These are phyloP conservation scores for Euphorbia schlechtendalii DNA, from an alignment of 441 rosid genomes.

Conservation along the genomic window DNA sequence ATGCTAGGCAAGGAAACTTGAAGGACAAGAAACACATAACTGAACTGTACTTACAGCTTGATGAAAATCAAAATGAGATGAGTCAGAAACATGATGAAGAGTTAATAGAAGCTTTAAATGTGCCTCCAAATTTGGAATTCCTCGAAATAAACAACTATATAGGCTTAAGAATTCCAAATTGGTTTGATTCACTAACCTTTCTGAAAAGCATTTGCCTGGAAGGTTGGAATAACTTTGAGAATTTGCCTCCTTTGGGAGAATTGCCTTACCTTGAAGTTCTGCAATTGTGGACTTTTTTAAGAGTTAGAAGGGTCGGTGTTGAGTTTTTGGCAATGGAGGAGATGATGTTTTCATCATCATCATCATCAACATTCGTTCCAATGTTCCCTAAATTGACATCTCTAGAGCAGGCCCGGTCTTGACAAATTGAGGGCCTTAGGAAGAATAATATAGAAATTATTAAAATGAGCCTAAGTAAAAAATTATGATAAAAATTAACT, in stretches of 20 bases:
- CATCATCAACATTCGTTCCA: not conserved
- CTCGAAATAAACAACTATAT: not conserved
- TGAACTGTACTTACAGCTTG: not conserved
- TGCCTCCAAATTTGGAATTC: not conserved
- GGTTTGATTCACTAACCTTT: not conserved
- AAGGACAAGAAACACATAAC: not conserved
- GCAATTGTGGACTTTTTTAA: not conserved
- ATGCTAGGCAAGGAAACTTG: not conserved
- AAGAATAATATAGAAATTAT: too few species aligned
- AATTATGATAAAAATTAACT: too few species aligned
- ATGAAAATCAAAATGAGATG: not conserved
- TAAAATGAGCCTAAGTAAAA: too few species aligned
- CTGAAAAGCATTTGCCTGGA: not conserved
- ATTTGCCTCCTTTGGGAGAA: conserved; percentile 1
- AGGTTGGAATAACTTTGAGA: too few species aligned
- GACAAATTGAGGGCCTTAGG: too few species aligned
- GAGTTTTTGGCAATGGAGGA: not conserved
- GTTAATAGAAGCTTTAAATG: not conserved
- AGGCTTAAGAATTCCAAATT: not conserved
- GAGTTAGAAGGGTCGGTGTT: not conserved
- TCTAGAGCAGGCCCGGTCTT: too few species aligned
- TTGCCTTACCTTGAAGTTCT: not conserved
- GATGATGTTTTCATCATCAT: not conserved
- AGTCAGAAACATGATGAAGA: not conserved
- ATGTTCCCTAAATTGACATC: not conserved